Base-by-base conservation (phyloP, 352 stramenopile species). In the Pythium rhizo-oryzae region DNA sequence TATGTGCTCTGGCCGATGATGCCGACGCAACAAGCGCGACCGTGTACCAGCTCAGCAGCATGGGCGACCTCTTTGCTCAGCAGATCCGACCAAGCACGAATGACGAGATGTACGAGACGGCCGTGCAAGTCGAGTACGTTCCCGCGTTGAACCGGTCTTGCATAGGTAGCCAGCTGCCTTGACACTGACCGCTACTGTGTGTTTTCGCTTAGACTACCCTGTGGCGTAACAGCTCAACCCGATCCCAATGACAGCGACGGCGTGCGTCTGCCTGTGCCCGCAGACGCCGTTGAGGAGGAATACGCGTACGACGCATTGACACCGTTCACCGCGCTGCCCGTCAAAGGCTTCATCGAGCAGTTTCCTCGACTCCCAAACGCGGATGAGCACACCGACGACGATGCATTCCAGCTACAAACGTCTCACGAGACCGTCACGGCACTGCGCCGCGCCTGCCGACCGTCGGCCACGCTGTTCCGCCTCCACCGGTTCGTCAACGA, bases 1-100 rank as follows among this genome's bases (percentile, higher is more conserved):
- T 90, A 18, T 84, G 77, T 21, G 77, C 77, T 1, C 68, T 93
- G 13, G 16, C 16, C 0, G 61, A 69, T 30, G 47, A 61, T 19
- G 4, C 15, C 62, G 59, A 53, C 13, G 62, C 21, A 56, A 74
- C 53, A 54, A 72, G 59, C 56, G 67, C 35, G 62, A 65, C 11
- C 12, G 60, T 59, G 76, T 93, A 90, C 49, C 80, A 91, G 59
- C 54, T 93, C n/a, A 93, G 82, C 60, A 80, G 69, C 59, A 50
- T 89, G 24, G 85, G 85, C 4, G 85, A 93, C 54, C 46, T 93
- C 3, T 89, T 82, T 58, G 86, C 77, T 6, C 85, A 93, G 61
- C 68, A 67, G 12, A 76, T 93, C 24, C 77, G 74, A 47, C 57
- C 59, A 19, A 75, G 68, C 35, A 71, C 53, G 23, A 59, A 77